Evolutionary conservation across 768 basidiomycete genomes (phyloP), one percentile per base, ranked within the genome.

Genomic region (Tephrocybe sp.): DNA sequence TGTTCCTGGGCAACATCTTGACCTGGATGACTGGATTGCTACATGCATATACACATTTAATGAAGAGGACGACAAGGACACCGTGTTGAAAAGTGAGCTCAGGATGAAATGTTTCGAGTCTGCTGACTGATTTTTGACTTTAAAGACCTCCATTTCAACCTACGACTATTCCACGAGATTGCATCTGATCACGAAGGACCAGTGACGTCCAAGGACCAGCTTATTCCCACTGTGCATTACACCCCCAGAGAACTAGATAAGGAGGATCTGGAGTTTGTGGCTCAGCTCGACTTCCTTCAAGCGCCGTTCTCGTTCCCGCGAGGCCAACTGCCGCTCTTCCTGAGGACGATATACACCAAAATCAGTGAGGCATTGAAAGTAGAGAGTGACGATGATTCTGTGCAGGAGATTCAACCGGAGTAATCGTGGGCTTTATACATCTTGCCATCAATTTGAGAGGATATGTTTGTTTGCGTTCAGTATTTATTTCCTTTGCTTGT

Each of bases 301-400:
- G 70, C 71, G 1, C 64, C 79, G 1, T 92, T 93, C 63, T 82
- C 84, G 9, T 92, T 92, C 61, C 71, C 76, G 47, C 74, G 76
- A 29, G 69, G 75, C 10, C 90, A 92, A 65, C 72, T 87, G 51
- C 74, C 79, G 2, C 65, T 86, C 11, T 90, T 91, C 68, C 64
- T 87, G 21, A 73, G 75, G 59, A 84, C 84, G 13, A 66, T 90
- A 30, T 72, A 77, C 43, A 76, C 80, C 30, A 73, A 69, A 36
- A 66, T 87, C 45, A 66, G 69, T 40, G 69, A 71, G 22, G 71
- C 69, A 21, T 22, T 55, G 25, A 44, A 37, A n/a, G 41, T 15
- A 2, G 42, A 44, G 21, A 42, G 49, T 37, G 50, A 49, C 10
- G 49, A 56, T 18, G 33, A 53, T 13, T 53, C 52, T 10, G 45